These are phyloP conservation scores for Cystobasidium onofrii DNA, from an alignment of 768 basidiomycete species.

Conservation along the genomic window DNA sequence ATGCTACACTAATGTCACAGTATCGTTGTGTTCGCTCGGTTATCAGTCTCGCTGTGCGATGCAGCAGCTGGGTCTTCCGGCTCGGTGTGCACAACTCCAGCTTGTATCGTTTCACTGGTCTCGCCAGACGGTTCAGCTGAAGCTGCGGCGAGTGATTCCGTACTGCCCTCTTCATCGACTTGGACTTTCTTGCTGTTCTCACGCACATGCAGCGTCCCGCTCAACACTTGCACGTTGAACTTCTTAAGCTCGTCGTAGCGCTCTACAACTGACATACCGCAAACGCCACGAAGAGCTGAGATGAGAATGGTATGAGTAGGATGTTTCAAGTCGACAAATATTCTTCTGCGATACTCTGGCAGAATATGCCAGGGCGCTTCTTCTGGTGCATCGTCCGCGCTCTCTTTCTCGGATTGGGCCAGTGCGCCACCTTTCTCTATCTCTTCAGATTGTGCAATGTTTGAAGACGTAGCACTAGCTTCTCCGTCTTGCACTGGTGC, in stretches of 20 bases:
- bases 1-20: neutral
- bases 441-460: too few species aligned
- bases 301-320: slow-evolving; percentile 28
- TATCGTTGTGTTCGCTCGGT: neutral
- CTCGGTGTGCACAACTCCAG: neutral
- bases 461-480: too few species aligned
- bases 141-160: neutral
- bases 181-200: neutral
- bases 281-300: slow-evolving; percentile 13
- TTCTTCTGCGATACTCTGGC: slow-evolving; percentile 5
- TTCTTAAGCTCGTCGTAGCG: slow-evolving; percentile 9
- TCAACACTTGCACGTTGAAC: slow-evolving; percentile 20
- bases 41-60: too few species aligned
- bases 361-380: neutral
- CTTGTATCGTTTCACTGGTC: neutral
- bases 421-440: too few species aligned
- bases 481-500: too few species aligned
- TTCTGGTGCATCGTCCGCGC: neutral
- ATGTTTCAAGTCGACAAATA: slow-evolving; percentile 19
- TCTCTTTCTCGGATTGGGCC: neutral
- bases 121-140: neutral
- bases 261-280: slow-evolving; percentile 18
- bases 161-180: neutral
- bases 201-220: neutral
- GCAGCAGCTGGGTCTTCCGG: neutral